phyloP scores from a whole-genome alignment of 495 filamentous ascomycete species.

The Hypomontagnella submonticulosa region DNA sequence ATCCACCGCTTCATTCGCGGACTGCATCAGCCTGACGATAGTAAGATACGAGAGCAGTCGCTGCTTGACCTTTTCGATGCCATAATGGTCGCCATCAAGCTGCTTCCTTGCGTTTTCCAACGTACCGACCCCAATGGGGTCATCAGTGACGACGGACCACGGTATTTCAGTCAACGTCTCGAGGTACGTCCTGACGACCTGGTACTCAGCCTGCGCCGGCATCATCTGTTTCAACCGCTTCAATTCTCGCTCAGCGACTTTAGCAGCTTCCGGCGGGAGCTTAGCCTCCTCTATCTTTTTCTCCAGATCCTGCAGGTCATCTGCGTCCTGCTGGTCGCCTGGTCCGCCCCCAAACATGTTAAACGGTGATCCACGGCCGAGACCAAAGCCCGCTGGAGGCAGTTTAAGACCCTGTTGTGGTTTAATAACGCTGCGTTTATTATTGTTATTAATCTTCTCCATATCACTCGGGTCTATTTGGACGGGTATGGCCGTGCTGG shows the following conservation, averaged over 20 bases:
- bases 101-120: conserved; percentile 84
- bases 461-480: conserved; percentile 57
- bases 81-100: conserved; percentile 96
- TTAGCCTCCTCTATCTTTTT: conserved; percentile 85
- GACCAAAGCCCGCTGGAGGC: conserved; percentile 62
- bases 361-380: conserved; percentile 57
- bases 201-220: conserved; percentile 93
- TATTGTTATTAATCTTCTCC: conserved; percentile 54
- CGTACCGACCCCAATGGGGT: conserved; percentile 85
- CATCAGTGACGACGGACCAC: conserved; percentile 87
- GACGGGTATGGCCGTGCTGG: conserved; percentile 66
- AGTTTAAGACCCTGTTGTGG: conserved; percentile 57
- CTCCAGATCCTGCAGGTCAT: conserved; percentile 83
- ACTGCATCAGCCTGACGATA: conserved; percentile 92
- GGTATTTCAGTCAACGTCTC: conserved; percentile 96
- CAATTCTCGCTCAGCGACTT: conserved; percentile 89
- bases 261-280: conserved; percentile 73
- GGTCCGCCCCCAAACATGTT: conserved; percentile 45
- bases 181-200: conserved; percentile 91
- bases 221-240: conserved; percentile 94
- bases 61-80: conserved; percentile 97
- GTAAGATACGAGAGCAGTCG: conserved; percentile 94
- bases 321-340: conserved; percentile 50
- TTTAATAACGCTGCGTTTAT: conserved; percentile 58
- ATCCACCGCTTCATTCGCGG: conserved; percentile 82